Evolutionary conservation across 2,329 filamentous ascomycete genomes (phyloP), one percentile per base, ranked within the genome.

Genomic region (Apiospora saccharicola): DNA sequence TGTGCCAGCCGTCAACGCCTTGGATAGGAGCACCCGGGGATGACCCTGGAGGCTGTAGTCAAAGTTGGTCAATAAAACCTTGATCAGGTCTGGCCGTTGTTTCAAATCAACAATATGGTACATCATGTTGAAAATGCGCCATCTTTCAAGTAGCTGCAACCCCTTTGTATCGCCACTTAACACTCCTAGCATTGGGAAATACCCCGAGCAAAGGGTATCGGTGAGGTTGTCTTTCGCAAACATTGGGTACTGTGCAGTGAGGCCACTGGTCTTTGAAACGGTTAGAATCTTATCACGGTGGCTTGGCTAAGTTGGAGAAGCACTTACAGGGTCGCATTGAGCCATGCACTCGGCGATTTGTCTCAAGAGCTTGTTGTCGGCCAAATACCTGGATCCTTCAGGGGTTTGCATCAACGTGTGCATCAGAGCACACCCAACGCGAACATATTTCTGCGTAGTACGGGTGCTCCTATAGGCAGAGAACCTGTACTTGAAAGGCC

Each of bases 91-190:
- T 67, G 96, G 94, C 2, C 96, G 92, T 81, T 96, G 93, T 77
- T 93, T 94, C 64, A 98, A 87, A 79, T 98, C 96, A 72, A 98
- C 90, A 74, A 99, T 98, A 82, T 98, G 96, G 80, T 99, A 99
- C 87, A 98, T 97, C 94, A 99, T 99, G 82, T 98, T 98, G 84
- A 98, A 95, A 88, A 99, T 97, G 77, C 95, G 94, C 96, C 96
- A 98, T 77, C 94, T 88, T 81, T 98, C 96, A 79, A 99, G 90
- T 84, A 99, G 96, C 74, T 93, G 91, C 34, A 98, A 87, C 0
- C 96, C 96, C 77, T 92, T 94, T 0, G 89, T 85, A 78, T 98
- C 94, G 70, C 92, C 92, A 77, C 93, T 98, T 72, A 99, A 84
- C 14, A 94, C 91, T 10, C 96, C 97, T 1, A 99, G 85, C 86